Evolutionary conservation across 2,329 filamentous ascomycete species (phyloP), one percentile per base, ranked within the genome.

Genomic region (Curvularia sp.): DNA sequence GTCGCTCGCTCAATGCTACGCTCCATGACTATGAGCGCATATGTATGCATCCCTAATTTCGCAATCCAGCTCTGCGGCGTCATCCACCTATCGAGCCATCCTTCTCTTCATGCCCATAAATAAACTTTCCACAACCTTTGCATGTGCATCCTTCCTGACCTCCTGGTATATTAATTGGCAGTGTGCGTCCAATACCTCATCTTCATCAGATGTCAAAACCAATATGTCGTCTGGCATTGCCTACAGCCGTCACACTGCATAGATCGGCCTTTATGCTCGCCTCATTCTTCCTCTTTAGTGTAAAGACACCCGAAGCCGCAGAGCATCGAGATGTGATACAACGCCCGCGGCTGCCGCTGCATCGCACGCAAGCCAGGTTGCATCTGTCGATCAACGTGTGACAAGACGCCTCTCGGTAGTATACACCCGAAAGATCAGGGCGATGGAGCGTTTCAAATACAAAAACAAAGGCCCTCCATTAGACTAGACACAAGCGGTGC

Each of bases 361-460:
- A 12, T 24, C 35, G 20, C 41, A 53, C 12, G 28, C 44, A 53
- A 64, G 60, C 58, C 60, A 58, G 61, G 49, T 64, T 63, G 62
- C 42, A 63, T 55, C 46, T 65, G 62, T 68, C 60, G 57, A 64
- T 60, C 59, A 63, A 64, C 49, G 68, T 74, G 49, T 33, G 55
- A 75, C 73, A 47, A 49, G 63, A 66, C 55, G 30, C 35, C 13
- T 42, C 26, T 47, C 43, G 55, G 22, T 38, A 13, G 15, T 47
- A 15, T 13, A 35, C 9, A 22, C 12, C 31, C 13, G 46, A 39
- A 35, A 20, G 35, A 63, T 66, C 69, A 58, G 62, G 60, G 63
- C 68, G 63, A 61, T 66, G 64, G 63, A 67, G 50, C 48, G 64
- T 65, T 68, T 68, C 60, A 58, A 58, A 47, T 44, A 44, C 22